Conservation (phyloP, 345 rosid genomes). For the Carallia pectinifolia region DNA sequence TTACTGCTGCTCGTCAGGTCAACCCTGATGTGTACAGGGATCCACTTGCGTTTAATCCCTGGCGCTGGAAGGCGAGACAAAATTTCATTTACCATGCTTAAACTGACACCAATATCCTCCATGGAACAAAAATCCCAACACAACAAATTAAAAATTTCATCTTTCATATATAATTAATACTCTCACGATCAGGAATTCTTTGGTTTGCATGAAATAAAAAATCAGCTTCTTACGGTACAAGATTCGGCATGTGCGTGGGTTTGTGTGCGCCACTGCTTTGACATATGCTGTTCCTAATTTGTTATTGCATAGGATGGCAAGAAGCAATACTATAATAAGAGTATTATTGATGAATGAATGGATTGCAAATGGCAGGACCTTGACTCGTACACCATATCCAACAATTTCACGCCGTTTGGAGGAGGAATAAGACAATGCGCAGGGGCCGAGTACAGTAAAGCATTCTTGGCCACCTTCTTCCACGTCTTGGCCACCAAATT, state of each 20-base stretch:
- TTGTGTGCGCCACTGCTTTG: too few species aligned
- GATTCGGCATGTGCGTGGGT: too few species aligned
- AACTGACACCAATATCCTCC: too few species aligned
- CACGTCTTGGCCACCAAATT: slow-evolving; percentile 32
- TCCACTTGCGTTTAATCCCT: slow-evolving; percentile 28
- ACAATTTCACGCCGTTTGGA: slow-evolving; percentile 35
- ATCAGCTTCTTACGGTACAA: too few species aligned
- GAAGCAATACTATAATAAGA: slow-evolving; percentile 3
- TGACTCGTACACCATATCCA: slow-evolving; percentile 9
- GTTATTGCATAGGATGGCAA: slow-evolving; percentile 8
- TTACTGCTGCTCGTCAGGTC: slow-evolving; percentile 15
- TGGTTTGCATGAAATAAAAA: too few species aligned
- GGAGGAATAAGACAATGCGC: slow-evolving; percentile 29
- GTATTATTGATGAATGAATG: neutral
- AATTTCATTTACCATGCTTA: neutral
- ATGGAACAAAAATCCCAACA: too few species aligned
- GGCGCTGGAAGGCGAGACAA: slow-evolving; percentile 25
- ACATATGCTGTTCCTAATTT: too few species aligned
- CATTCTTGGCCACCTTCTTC: slow-evolving; percentile 19
- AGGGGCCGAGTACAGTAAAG: slow-evolving; percentile 26
- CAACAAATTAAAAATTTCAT: too few species aligned
- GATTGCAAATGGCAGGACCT: neutral
- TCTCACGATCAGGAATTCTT: too few species aligned
- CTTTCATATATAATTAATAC: too few species aligned
- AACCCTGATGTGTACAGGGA: slow-evolving; percentile 20